Conservation (phyloP, 2,329 filamentous ascomycete species). For the Penicillium sp. region DNA sequence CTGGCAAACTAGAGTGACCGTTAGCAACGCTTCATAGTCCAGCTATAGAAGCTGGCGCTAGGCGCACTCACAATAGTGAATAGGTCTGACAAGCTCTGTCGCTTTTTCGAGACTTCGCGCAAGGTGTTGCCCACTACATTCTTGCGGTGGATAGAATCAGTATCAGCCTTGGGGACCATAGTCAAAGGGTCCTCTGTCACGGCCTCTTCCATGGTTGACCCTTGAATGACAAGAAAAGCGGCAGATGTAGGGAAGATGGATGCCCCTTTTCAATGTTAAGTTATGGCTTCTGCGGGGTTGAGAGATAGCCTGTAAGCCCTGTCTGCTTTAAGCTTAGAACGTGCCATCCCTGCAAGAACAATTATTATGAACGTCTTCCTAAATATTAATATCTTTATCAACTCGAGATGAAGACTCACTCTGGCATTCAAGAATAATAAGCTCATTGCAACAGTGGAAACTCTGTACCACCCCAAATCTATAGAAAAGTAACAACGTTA, state of each 20-base stretch:
- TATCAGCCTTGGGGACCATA: background rate
- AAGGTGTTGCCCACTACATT: constrained; percentile 5
- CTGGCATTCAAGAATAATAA: background rate
- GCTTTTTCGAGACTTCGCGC: constrained; percentile 14
- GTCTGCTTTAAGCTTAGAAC: background rate
- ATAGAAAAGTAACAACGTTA: background rate
- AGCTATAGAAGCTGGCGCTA: background rate
- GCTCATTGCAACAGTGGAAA: background rate
- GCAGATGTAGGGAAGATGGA: background rate
- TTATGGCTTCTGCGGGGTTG: background rate
- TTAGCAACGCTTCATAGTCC: background rate
- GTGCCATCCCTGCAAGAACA: background rate
- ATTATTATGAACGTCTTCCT: background rate
- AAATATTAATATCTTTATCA: background rate
- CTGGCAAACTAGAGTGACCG: constrained; percentile 19
- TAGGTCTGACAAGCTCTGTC: constrained; percentile 25
- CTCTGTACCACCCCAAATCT: background rate
- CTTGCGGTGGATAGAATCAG: background rate
- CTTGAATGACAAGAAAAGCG: background rate
- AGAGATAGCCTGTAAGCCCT: background rate
- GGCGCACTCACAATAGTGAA: constrained; percentile 24
- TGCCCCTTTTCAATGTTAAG: background rate
- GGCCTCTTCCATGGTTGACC: background rate
- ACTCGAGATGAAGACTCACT: background rate
- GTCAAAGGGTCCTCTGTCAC: background rate